Percentiles rank a stretch among this genome's conserved stretches.
Evolutionary conservation across 202 grass and related monocot genomes (phyloP).

Genomic region (Eragrostis tef): DNA sequence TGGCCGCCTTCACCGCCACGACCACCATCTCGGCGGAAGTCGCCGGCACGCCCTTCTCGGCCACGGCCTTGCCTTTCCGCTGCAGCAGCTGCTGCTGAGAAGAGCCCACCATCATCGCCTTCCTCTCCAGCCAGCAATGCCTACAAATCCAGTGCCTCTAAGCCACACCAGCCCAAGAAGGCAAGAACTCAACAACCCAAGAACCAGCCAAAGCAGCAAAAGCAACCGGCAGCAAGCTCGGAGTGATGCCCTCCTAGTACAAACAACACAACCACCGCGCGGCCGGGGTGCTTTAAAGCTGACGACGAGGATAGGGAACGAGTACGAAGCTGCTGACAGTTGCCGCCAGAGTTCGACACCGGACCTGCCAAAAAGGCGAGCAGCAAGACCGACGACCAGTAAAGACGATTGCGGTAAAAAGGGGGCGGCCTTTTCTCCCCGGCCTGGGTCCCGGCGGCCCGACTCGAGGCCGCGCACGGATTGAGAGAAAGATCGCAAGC

Average conservation of each 20-base stretch:
- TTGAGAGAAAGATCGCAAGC: constrained; percentile 53
- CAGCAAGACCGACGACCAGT: constrained; percentile 35
- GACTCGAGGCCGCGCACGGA: constrained; percentile 22
- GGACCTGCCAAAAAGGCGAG: constrained; percentile 52
- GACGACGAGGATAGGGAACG: constrained; percentile 41
- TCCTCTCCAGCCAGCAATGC: constrained; percentile 34
- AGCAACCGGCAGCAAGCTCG: constrained; percentile 22
- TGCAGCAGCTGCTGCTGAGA: constrained; percentile 68
- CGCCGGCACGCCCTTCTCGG: constrained; percentile 46
- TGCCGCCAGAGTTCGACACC: constrained; percentile 48
- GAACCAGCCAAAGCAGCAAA: constrained; percentile 37
- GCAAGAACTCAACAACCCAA: constrained; percentile 36
- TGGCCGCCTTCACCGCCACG: constrained; percentile 73
- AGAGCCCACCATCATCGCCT: constrained; percentile 51
- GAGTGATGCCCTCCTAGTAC: constrained; percentile 47
- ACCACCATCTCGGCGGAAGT: constrained; percentile 69
- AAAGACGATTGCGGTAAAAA: constrained; percentile 51
- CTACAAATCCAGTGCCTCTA: constrained; percentile 51
- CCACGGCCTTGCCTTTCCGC: constrained; percentile 68
- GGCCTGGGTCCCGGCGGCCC: constrained; percentile 45
- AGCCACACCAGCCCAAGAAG: constrained; percentile 14
- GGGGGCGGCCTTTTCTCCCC: constrained; percentile 36
- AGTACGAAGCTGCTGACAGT: constrained; percentile 53
- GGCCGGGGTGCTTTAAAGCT: constrained; percentile 46
- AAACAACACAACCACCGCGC: constrained; percentile 57